Base-by-base conservation (phyloP, 306 rosid species). In the Corylus heterophylla region DNA sequence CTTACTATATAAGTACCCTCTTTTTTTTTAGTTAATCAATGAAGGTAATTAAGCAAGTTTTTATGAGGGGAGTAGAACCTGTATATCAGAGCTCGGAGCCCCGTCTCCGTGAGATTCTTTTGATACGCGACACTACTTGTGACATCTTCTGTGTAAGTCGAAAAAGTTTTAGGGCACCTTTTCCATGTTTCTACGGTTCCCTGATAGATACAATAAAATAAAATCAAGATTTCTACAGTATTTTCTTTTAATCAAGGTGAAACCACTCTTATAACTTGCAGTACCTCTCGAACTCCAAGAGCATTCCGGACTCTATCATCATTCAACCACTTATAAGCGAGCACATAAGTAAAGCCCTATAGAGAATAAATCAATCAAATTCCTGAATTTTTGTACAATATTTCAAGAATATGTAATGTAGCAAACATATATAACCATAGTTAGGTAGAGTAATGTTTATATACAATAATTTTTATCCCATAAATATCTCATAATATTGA, bases 41-140 rank as follows among this genome's bases (percentile, higher is more conserved):
- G 25, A 22, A 22, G 25, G 25, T 22, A 22, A 22, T 22, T 22
- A 22, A 22, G 25, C 25, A 22, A 22, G 25, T 31, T 66, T 5
- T 66, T 37, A 14, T 8, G 5, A 66, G 10, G 2, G 44, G 12
- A 17, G 9, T 16, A 42, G 17, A 39, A 84, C 87, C 84, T 84
- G 81, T 75, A 84, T 52, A 84, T 75, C 54, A 84, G 22, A 44
- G 87, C 79, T 27, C 81, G 58, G 18, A 69, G 82, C 20, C 86
- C 86, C 1, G 82, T 79, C 18, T 62, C 66, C 3, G 83, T 75
- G 16, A 79, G 70, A 58, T 78, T 79, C 10, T 59, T 67, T 22
- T 83, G 83, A 75, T 75, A 75, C 0, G 71, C 74, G 8, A 83
- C 35, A 31, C 68, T 74, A 35, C 75, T 79, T 47, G 50, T 47